A percentile compares a stretch with the other conserved stretches of the same genome.
Evolutionary conservation across 805 yeast species (phyloP).

Genomic region (Starmera pachycereana): DNA sequence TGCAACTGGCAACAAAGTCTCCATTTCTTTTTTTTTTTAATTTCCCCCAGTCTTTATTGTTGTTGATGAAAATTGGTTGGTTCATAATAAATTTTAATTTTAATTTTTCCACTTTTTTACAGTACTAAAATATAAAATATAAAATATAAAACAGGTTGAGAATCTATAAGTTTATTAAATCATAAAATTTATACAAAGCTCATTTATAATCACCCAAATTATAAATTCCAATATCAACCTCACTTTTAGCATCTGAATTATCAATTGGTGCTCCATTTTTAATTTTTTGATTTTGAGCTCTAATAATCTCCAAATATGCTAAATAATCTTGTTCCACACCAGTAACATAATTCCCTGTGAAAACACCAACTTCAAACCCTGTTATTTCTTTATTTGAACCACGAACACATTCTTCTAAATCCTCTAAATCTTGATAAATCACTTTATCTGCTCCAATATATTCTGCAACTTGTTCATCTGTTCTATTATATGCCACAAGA

Average conservation of each 20-base stretch:
- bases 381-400: constrained; percentile 31
- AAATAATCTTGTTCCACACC: constrained; percentile 82
- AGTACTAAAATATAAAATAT: too few relatives aligned
- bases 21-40: too few relatives aligned
- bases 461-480: constrained; percentile 63
- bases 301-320: constrained; percentile 67
- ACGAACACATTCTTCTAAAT: constrained; percentile 71
- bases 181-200: too few relatives aligned
- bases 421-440: constrained; percentile 78
- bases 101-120: too few relatives aligned
- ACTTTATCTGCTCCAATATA: constrained; percentile 87
- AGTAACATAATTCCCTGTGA: constrained; percentile 91
- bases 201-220: constrained; percentile 42
- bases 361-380: constrained; percentile 91
- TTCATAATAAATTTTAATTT: too few relatives aligned
- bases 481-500: constrained; percentile 74
- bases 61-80: too few relatives aligned
- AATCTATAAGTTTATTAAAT: too few relatives aligned
- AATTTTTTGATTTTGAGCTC: constrained; percentile 65
- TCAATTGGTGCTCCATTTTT: constrained; percentile 39
- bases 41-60: too few relatives aligned
- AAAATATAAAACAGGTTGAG: too few relatives aligned
- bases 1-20: constrained; percentile 48
- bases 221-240: constrained; percentile 54
- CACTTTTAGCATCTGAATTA: constrained; percentile 65